phyloP scores from a whole-genome alignment of 2,329 filamentous ascomycete genomes.

The Fusarium verrucosum region DNA sequence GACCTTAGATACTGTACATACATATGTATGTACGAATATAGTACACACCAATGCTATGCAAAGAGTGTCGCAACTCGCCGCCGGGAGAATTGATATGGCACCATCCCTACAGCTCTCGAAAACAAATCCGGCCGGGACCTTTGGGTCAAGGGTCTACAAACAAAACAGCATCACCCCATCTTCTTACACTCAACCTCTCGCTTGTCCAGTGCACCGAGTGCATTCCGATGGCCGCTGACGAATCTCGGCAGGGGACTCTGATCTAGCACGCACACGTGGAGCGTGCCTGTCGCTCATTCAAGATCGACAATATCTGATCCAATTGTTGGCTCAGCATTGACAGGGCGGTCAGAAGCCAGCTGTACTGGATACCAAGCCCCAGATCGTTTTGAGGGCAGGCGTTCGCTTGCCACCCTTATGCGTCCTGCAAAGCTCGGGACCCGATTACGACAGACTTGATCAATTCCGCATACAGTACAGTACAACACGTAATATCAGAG shows the following conservation, averaged over 20 bases:
- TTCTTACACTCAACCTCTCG: slow-evolving; percentile 13
- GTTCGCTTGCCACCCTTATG: background rate
- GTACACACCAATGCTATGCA: background rate
- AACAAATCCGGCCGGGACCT: slow-evolving; percentile 5
- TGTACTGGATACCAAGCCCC: background rate
- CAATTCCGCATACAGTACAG: background rate
- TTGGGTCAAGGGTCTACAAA: slow-evolving; percentile 19
- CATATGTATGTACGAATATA: background rate
- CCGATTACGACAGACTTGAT: background rate
- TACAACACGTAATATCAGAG: background rate
- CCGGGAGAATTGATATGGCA: slow-evolving; percentile 23
- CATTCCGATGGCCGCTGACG: slow-evolving; percentile 11
- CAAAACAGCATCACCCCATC: slow-evolving; percentile 17
- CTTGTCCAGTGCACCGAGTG: slow-evolving; percentile 12
- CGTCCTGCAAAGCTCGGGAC: background rate
- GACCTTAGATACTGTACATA: background rate
- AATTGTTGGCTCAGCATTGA: slow-evolving; percentile 17
- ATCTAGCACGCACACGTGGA: slow-evolving; percentile 35
- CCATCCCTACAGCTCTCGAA: slow-evolving; percentile 21
- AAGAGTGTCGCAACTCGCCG: slow-evolving; percentile 6
- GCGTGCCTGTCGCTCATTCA: slow-evolving; percentile 30
- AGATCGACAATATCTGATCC: slow-evolving; percentile 27
- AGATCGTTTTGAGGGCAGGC: slow-evolving; percentile 1
- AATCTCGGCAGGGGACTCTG: slow-evolving; percentile 35
- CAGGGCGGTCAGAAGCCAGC: slow-evolving; percentile 33